Percentiles rank a stretch among this genome's conserved stretches.
These are phyloP conservation scores for Tremellales sp. DNA, from an alignment of 1,284 basidiomycete genomes.

Conservation along the genomic window DNA sequence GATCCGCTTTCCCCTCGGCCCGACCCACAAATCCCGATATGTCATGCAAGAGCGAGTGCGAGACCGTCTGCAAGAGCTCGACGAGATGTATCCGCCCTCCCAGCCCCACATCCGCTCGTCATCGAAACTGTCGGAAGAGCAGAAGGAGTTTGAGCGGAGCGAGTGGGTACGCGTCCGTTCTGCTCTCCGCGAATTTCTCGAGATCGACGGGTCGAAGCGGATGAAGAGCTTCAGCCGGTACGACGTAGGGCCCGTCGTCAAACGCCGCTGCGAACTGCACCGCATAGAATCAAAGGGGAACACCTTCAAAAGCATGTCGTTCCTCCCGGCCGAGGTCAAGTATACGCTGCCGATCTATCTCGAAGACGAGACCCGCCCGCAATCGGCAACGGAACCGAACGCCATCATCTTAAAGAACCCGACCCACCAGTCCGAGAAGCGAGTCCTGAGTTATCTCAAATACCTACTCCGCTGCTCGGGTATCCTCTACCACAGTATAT, in stretches of 20 bases:
- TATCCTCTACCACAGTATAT: slow-evolving; percentile 53
- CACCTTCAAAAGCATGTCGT: slow-evolving; percentile 54
- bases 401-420: slow-evolving; percentile 45
- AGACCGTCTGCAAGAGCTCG: slow-evolving; percentile 49
- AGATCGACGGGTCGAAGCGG: slow-evolving; percentile 50
- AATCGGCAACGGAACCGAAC: neutral
- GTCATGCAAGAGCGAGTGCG: slow-evolving; percentile 51
- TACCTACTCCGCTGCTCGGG: slow-evolving; percentile 54
- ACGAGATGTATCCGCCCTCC: slow-evolving; percentile 40
- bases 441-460: slow-evolving; percentile 49
- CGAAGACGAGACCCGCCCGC: neutral
- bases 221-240: slow-evolving; percentile 51
- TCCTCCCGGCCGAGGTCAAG: slow-evolving; percentile 50
- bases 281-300: slow-evolving; percentile 5
- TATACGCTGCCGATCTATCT: slow-evolving; percentile 50
- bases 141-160: slow-evolving; percentile 20
- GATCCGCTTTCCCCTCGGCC: slow-evolving; percentile 54
- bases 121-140: slow-evolving; percentile 6
- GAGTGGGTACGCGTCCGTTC: slow-evolving; percentile 47
- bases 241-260: slow-evolving; percentile 32
- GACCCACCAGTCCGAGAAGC: slow-evolving; percentile 36
- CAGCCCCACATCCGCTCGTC: slow-evolving; percentile 18
- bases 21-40: slow-evolving; percentile 50
- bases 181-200: slow-evolving; percentile 50
- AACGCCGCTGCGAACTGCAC: slow-evolving; percentile 23